Percentiles rank a stretch among this genome's conserved stretches.
Conservation (phyloP, 2,329 filamentous ascomycete genomes). For the Cladosporium sp. region DNA sequence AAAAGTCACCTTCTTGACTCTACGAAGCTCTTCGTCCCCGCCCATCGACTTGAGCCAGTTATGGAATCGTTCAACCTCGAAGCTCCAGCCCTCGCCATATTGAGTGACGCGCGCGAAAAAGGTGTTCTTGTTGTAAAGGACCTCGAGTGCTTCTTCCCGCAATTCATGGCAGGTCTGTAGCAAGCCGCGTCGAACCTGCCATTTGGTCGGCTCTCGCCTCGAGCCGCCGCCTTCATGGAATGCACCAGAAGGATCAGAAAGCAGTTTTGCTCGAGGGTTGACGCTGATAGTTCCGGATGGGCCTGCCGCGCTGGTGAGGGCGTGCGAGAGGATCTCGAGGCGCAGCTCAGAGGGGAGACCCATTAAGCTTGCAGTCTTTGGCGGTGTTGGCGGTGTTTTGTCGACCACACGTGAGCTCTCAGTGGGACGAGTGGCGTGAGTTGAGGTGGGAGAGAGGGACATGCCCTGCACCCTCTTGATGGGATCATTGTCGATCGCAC, state of each 20-base stretch:
- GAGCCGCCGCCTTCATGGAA: neutral
- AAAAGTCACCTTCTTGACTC: neutral
- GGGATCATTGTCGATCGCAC: neutral
- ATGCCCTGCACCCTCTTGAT: neutral
- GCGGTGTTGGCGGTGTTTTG: neutral
- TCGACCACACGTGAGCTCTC: neutral
- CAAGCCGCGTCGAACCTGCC: neutral
- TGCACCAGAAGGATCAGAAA: neutral
- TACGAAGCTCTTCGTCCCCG: neutral
- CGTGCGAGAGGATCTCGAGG: neutral
- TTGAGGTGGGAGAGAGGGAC: neutral
- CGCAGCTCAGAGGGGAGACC: constrained; percentile 4
- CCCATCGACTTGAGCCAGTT: neutral
- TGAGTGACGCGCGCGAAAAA: neutral
- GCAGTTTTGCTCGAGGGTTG: neutral
- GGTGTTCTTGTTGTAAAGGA: neutral
- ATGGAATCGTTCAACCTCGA: neutral
- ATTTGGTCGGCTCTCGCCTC: neutral
- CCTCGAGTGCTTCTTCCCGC: constrained; percentile 6
- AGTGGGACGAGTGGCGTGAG: neutral
- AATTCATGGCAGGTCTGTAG: neutral
- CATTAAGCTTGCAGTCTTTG: neutral
- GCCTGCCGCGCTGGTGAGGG: neutral
- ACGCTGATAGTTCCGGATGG: neutral
- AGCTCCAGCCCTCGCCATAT: too few species aligned